phyloP scores from a whole-genome alignment of 306 rosid genomes.

The Cajanus cajan region DNA sequence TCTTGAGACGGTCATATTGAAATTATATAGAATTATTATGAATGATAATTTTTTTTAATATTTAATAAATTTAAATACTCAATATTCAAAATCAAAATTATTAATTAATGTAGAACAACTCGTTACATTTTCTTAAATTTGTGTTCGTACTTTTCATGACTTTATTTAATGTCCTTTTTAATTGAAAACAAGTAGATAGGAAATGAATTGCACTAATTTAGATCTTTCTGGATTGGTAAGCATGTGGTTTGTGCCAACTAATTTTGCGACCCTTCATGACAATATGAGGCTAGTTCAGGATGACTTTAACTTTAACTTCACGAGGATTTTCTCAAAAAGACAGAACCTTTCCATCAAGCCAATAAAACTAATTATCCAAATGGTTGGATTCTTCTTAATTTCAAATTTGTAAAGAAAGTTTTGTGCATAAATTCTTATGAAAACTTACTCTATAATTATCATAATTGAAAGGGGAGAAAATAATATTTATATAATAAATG shows the following conservation, averaged over 20 bases:
- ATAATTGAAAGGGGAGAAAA: background rate
- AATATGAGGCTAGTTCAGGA: background rate
- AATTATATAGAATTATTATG: too few relatives aligned
- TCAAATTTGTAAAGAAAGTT: background rate
- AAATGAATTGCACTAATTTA: background rate
- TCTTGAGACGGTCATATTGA: too few relatives aligned
- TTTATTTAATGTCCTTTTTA: background rate
- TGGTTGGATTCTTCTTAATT: background rate
- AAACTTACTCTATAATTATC: background rate
- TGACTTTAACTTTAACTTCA: background rate
- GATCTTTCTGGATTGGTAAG: background rate
- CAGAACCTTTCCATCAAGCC: background rate
- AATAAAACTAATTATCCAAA: background rate
- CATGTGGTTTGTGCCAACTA: background rate
- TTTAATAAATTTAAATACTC: too few relatives aligned
- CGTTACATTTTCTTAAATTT: too few relatives aligned
- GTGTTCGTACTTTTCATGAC: too few relatives aligned
- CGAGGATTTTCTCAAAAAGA: background rate
- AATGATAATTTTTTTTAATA: too few relatives aligned
- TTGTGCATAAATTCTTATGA: background rate
- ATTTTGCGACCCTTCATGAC: background rate
- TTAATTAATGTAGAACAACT: too few relatives aligned
- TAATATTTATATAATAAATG: background rate
- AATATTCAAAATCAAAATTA: too few relatives aligned
- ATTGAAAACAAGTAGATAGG: background rate